Percentiles rank a stretch among this genome's conserved stretches.
phyloP scores from a whole-genome alignment of 179 eudicot genomes.

The Heliamphora pulchella region DNA sequence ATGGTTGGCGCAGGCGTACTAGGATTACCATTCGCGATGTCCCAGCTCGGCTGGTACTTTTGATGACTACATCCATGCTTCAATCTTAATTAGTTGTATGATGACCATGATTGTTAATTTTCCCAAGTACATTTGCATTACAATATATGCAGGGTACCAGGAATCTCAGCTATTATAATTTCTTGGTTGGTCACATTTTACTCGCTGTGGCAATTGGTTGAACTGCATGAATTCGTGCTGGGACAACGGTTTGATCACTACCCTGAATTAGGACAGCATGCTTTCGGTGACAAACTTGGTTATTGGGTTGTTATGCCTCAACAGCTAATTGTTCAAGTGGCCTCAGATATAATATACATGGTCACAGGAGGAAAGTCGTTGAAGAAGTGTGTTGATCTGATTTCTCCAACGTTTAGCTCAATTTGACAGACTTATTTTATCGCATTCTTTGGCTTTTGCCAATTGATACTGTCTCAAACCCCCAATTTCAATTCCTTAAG shows the following conservation, averaged over 20 bases:
- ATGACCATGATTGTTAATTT: too few species aligned
- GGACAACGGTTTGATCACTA: constrained; percentile 44
- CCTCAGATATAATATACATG: constrained; percentile 38
- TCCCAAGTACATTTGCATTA: too few species aligned
- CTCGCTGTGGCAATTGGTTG: constrained; percentile 50
- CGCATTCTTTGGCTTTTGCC: constrained; percentile 18
- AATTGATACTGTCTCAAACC: constrained; percentile 35
- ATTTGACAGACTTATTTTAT: constrained; percentile 28
- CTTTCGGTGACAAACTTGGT: constrained; percentile 44
- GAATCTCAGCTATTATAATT: constrained; percentile 29
- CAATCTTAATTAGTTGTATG: too few species aligned
- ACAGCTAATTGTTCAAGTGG: constrained; percentile 36
- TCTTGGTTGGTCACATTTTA: constrained; percentile 42
- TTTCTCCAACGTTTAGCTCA: too few species aligned
- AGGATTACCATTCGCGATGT: too few species aligned
- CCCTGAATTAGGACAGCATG: constrained; percentile 43
- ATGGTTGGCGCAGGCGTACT: constrained; percentile 8
- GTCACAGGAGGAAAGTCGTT: constrained; percentile 44
- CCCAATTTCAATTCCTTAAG: constrained; percentile 43
- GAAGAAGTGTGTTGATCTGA: constrained; percentile 25
- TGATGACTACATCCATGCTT: too few species aligned
- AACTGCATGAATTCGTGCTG: constrained; percentile 45
- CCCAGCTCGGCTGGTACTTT: too few species aligned
- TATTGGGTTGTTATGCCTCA: constrained; percentile 41
- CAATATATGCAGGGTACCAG: too few species aligned